These are phyloP conservation scores for Cucurbita moschata DNA, from an alignment of 306 rosid species.

Conservation along the genomic window DNA sequence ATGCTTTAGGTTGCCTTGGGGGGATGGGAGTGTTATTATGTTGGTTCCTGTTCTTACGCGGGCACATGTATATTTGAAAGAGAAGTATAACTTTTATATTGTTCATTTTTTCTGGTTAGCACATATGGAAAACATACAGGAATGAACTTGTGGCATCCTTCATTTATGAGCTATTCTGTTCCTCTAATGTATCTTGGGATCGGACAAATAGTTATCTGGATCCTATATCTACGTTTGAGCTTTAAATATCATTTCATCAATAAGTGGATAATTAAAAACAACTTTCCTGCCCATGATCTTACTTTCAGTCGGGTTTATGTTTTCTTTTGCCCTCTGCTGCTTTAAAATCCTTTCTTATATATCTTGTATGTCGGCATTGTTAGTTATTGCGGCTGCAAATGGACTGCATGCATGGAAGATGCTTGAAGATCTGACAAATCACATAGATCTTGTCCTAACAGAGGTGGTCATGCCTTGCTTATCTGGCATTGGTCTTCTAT, in stretches of 20 bases:
- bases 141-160: not conserved
- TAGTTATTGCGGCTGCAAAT: constrained; percentile 70
- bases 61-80: not conserved
- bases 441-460: constrained; percentile 69
- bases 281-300: not conserved
- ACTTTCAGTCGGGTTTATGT: constrained; percentile 1
- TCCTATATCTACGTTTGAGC: not conserved
- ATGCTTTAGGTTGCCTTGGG: not conserved
- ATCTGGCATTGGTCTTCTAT: constrained; percentile 72
- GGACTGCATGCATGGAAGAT: constrained; percentile 91
- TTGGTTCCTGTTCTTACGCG: not conserved
- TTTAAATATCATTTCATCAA: not conserved
- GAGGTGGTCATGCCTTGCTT: constrained; percentile 83
- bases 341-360: not conserved
- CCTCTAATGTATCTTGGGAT: not conserved
- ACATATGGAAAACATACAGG: not conserved
- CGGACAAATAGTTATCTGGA: not conserved
- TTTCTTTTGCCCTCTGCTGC: not conserved
- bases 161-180: not conserved
- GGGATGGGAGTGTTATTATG: not conserved
- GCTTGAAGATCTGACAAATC: constrained; percentile 65
- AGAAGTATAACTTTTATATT: not conserved
- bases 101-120: not conserved
- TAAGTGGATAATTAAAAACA: not conserved
- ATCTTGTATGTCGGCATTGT: not conserved